Conservation (phyloP, 164 flowering plant species). For the Vitis vinifera region ASM3070453v1 NC_081807.1:9901001-9901500, state of each 20-base stretch:
- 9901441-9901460: constrained; percentile 1
- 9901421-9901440: constrained; percentile 94
- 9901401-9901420: constrained; percentile 96
- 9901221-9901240: background rate
- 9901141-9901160: no score
- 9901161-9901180: no score
- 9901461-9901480: background rate
- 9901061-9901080: no score
- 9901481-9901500: background rate
- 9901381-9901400: constrained; percentile 85
- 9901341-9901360: constrained; percentile 79
- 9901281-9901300: no score
- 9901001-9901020: no score
- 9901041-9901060: no score
- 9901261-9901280: background rate
- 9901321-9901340: background rate
- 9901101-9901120: no score
- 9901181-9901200: no score
- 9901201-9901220: no score
- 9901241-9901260: background rate
- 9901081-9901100: no score
- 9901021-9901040: no score
- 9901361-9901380: constrained; percentile 92
- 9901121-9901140: no score
- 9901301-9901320: background rate